A percentile compares a stretch with the other conserved stretches of the same genome.
Conservation (phyloP, 2,329 filamentous ascomycete genomes). For the Colletotrichum sp. region DNA sequence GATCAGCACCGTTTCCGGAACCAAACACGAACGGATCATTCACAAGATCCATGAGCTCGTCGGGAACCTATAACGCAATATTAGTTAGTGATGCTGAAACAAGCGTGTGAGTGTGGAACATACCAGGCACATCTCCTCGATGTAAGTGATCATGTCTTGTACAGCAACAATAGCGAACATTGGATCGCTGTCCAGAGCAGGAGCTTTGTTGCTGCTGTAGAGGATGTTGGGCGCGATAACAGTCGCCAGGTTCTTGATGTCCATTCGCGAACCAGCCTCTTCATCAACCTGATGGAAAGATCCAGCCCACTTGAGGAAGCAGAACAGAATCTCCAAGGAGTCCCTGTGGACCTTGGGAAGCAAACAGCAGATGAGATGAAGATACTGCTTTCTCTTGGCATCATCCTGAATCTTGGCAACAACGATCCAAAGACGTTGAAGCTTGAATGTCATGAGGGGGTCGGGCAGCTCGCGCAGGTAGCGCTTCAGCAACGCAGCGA, state of each 20-base stretch:
- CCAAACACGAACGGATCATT: constrained; percentile 84
- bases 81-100: constrained; percentile 19
- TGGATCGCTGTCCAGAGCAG: constrained; percentile 80
- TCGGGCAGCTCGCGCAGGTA: constrained; percentile 95
- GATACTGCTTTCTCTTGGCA: constrained; percentile 80
- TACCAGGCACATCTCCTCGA: constrained; percentile 98
- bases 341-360: constrained; percentile 92
- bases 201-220: constrained; percentile 70
- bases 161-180: constrained; percentile 95
- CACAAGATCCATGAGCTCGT: constrained; percentile 85
- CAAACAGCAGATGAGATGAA: constrained; percentile 91
- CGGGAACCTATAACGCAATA: constrained; percentile 73
- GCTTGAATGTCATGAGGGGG: constrained; percentile 91
- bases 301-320: constrained; percentile 95
- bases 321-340: constrained; percentile 92
- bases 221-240: constrained; percentile 97
- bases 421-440: constrained; percentile 88
- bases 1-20: constrained; percentile 75
- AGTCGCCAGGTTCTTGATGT: constrained; percentile 94
- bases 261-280: constrained; percentile 98
- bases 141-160: constrained; percentile 87
- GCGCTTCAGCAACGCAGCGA: constrained; percentile 92
- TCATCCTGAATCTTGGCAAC: constrained; percentile 87
- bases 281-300: constrained; percentile 98
- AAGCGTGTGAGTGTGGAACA: constrained; percentile 15